Evolutionary conservation across 345 rosid species (phyloP).

Genomic region (Ceriops zippeliana): DNA sequence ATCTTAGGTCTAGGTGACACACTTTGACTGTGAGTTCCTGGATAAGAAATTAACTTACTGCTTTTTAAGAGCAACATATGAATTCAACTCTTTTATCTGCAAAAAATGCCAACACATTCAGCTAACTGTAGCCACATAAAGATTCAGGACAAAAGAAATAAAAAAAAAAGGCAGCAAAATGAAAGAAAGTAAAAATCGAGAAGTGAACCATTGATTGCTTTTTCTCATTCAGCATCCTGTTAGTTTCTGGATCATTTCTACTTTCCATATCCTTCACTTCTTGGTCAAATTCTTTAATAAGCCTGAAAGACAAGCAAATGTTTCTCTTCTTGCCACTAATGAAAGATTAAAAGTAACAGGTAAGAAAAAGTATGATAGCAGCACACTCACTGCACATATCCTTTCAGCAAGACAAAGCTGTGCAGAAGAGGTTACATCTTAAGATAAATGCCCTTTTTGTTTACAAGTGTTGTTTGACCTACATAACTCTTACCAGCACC

Average conservation of each 20-base stretch:
- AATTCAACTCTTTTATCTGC: constrained; percentile 80
- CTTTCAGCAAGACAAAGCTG: no score
- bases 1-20: neutral
- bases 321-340: neutral
- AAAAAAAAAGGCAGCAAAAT: neutral
- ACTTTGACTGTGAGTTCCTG: constrained; percentile 5
- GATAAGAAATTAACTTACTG: constrained; percentile 39
- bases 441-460: no score
- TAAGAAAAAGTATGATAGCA: neutral
- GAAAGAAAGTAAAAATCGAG: constrained; percentile 4
- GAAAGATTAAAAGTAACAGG: neutral
- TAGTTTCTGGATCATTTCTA: constrained; percentile 58
- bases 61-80: constrained; percentile 77
- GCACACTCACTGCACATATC: no score
- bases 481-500: no score
- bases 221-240: constrained; percentile 68
- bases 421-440: no score
- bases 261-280: constrained; percentile 71
- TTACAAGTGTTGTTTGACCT: no score
- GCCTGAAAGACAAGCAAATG: constrained; percentile 47
- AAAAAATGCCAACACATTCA: constrained; percentile 24
- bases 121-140: constrained; percentile 13
- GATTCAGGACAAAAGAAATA: neutral
- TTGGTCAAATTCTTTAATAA: constrained; percentile 85
- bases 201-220: constrained; percentile 72